Evolutionary conservation across 345 rosid genomes (phyloP).

Genomic region (Syzygium oleosum): DNA sequence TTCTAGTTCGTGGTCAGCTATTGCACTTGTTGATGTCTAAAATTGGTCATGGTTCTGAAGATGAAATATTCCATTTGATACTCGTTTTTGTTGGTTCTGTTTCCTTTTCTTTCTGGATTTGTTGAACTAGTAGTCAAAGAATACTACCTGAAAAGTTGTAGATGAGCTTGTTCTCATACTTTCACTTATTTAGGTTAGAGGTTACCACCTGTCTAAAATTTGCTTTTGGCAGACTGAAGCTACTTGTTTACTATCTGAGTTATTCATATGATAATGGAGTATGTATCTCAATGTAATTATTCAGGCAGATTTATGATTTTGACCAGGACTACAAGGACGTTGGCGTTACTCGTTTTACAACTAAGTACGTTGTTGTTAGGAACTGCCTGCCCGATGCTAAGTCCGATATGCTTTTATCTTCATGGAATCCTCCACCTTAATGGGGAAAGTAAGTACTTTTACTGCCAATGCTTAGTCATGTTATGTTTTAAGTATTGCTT

Average conservation of each 20-base stretch:
- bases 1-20: neutral
- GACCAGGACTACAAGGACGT: constrained; percentile 97
- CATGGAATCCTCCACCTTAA: constrained; percentile 97
- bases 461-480: constrained; percentile 1
- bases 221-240: neutral
- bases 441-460: constrained; percentile 81
- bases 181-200: neutral
- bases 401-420: constrained; percentile 84
- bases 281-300: neutral
- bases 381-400: constrained; percentile 76
- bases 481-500: neutral
- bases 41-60: neutral
- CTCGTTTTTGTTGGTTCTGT: neutral
- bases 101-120: neutral
- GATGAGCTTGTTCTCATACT: neutral
- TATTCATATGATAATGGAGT: neutral
- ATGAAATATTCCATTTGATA: neutral
- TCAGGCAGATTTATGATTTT: constrained; percentile 82
- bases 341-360: constrained; percentile 88
- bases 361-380: constrained; percentile 74
- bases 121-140: neutral
- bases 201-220: neutral
- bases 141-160: neutral
- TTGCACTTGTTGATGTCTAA: neutral
- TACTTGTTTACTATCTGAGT: neutral